Percentiles rank a stretch among this genome's conserved stretches.
Conservation (phyloP, 139 green algal species). For the Coccomyxa sp. region DNA sequence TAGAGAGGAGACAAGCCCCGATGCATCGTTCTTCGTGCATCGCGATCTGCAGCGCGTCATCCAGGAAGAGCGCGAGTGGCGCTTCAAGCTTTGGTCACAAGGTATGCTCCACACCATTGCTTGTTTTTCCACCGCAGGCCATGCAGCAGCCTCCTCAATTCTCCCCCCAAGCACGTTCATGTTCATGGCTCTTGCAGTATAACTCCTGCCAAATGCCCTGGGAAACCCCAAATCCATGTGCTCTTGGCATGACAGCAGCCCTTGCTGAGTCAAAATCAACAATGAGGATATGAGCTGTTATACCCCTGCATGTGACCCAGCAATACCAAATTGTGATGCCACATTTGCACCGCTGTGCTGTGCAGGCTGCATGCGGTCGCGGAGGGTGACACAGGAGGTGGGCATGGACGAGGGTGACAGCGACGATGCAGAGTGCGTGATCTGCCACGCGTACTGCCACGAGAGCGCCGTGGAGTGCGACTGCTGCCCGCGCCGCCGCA, state of each 20-base stretch:
- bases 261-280: too few relatives aligned
- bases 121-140: not conserved
- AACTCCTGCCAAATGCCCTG: too few relatives aligned
- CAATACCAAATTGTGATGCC: too few relatives aligned
- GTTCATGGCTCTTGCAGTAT: too few relatives aligned
- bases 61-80: constrained; percentile 47
- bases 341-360: not conserved
- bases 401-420: constrained; percentile 25
- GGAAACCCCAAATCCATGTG: too few relatives aligned
- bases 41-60: constrained; percentile 54
- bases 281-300: too few relatives aligned
- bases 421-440: constrained; percentile 40
- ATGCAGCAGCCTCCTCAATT: too few relatives aligned
- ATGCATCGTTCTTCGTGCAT: constrained; percentile 32
- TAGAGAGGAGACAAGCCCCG: constrained; percentile 4
- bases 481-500: constrained; percentile 38
- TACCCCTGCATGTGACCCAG: too few relatives aligned
- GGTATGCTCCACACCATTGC: constrained; percentile 5
- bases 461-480: constrained; percentile 55
- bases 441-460: constrained; percentile 42
- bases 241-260: too few relatives aligned
- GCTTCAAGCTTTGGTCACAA: constrained; percentile 51
- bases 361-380: constrained; percentile 19
- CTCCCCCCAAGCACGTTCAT: too few relatives aligned
- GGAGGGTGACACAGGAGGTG: constrained; percentile 1